These are phyloP conservation scores for Colletotrichum truncatum DNA, from an alignment of 2,329 filamentous ascomycete genomes.

Conservation along the genomic window DNA sequence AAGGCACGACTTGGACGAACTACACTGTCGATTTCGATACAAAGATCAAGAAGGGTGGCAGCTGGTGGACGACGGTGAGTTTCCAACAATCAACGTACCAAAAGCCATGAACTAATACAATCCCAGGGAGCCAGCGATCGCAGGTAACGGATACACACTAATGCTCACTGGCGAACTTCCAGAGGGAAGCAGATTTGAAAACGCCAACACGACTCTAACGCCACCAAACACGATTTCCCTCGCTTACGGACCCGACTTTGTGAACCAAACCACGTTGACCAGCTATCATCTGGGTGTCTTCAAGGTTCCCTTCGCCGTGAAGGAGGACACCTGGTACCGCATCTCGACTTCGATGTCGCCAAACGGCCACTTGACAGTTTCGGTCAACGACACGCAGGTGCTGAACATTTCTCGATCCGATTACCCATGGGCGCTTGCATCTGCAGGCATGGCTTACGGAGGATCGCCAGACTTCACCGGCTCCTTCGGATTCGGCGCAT, in stretches of 20 bases:
- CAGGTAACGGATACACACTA: conserved; percentile 21
- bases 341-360: conserved; percentile 43
- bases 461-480: conserved; percentile 32
- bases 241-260: conserved; percentile 42
- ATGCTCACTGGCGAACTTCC: conserved; percentile 22
- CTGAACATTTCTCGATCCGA: conserved; percentile 27
- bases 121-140: neutral
- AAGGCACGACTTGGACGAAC: conserved; percentile 37
- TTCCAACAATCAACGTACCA: neutral
- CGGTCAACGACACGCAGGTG: conserved; percentile 35
- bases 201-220: conserved; percentile 43
- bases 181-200: conserved; percentile 28
- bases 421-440: conserved; percentile 26
- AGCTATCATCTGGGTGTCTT: conserved; percentile 38
- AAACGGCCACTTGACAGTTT: conserved; percentile 38
- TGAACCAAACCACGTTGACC: conserved; percentile 45
- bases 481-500: conserved; percentile 50
- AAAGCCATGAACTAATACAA: neutral
- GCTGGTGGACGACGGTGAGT: conserved; percentile 46
- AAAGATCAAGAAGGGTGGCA: conserved; percentile 47
- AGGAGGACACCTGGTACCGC: conserved; percentile 46
- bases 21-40: conserved; percentile 48
- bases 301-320: conserved; percentile 36
- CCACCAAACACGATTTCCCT: conserved; percentile 45
- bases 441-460: neutral